A percentile compares a stretch with the other conserved stretches of the same genome.
These are phyloP conservation scores for Ceratobasidium sp. DNA, from an alignment of 1,284 basidiomycete species.

Conservation along the genomic window DNA sequence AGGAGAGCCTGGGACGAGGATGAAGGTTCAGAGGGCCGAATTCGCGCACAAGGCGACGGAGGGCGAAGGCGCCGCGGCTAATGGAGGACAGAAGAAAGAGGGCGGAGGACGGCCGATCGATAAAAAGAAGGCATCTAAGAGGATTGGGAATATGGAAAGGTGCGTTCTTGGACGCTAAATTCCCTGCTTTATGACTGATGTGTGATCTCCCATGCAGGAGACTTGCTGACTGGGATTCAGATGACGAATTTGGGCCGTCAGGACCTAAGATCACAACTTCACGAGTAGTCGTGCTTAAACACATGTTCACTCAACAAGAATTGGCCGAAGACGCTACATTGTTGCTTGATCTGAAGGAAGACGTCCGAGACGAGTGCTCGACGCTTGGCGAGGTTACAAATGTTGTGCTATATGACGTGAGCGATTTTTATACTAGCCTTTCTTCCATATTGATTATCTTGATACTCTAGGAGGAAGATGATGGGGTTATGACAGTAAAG, in stretches of 20 bases:
- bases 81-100: constrained; percentile 52
- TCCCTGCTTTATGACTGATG: constrained; percentile 26
- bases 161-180: constrained; percentile 61
- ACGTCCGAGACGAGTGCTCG: constrained; percentile 95
- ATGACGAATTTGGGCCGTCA: constrained; percentile 83
- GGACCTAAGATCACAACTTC: constrained; percentile 64
- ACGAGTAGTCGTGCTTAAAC: constrained; percentile 90
- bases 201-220: constrained; percentile 66
- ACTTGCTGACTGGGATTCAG: constrained; percentile 87
- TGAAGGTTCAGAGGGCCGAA: constrained; percentile 88
- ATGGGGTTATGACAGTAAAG: constrained; percentile 97
- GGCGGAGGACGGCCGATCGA: constrained; percentile 69
- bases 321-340: constrained; percentile 90
- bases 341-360: constrained; percentile 93
- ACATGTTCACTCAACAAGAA: constrained; percentile 94
- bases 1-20: constrained; percentile 80
- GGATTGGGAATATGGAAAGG: constrained; percentile 93
- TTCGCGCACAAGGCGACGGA: constrained; percentile 76
- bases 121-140: constrained; percentile 83
- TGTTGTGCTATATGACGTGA: constrained; percentile 95
- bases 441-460: constrained; percentile 7
- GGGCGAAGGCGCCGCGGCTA: constrained; percentile 53
- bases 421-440: constrained; percentile 56
- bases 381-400: constrained; percentile 95
- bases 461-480: constrained; percentile 81